Percentiles rank a stretch among this genome's conserved stretches.
phyloP scores from a whole-genome alignment of 1,284 basidiomycete genomes.

The Takashimella koratensis region DNA sequence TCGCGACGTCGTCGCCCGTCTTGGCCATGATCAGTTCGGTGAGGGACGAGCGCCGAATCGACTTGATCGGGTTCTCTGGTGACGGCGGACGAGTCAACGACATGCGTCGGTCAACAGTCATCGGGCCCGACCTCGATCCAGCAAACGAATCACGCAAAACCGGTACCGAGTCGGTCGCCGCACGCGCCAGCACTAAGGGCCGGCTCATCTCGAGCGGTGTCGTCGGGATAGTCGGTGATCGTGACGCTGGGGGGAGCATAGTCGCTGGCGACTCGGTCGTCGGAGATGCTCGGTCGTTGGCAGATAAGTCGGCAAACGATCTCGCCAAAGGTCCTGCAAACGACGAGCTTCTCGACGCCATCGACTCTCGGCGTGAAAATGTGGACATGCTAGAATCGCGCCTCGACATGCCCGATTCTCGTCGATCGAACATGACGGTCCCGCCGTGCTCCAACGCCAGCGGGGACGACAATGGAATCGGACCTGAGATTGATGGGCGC shows the following conservation, averaged over 20 bases:
- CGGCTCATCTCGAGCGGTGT: neutral
- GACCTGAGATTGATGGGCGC: constrained; percentile 24
- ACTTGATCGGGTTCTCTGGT: constrained; percentile 17
- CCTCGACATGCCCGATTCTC: constrained; percentile 4
- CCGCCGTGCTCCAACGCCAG: constrained; percentile 5
- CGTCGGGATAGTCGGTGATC: neutral
- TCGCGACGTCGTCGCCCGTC: constrained; percentile 35
- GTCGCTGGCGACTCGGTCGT: constrained; percentile 12
- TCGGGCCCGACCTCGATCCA: neutral
- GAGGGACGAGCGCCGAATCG: constrained; percentile 28
- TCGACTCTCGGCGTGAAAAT: neutral
- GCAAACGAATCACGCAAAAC: neutral
- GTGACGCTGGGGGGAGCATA: neutral
- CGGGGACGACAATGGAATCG: constrained; percentile 10
- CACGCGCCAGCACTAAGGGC: neutral
- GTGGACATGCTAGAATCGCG: constrained; percentile 6
- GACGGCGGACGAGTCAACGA: constrained; percentile 29
- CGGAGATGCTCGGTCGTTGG: constrained; percentile 14
- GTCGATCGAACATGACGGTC: constrained; percentile 3
- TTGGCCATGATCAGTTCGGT: constrained; percentile 40
- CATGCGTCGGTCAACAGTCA: neutral
- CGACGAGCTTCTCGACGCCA: constrained; percentile 28
- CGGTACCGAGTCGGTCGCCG: neutral
- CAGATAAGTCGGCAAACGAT: constrained; percentile 38
- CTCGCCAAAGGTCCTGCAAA: constrained; percentile 35